Conservation (phyloP, 2,329 filamentous ascomycete genomes). For the Paramyrothecium roridum region DNA sequence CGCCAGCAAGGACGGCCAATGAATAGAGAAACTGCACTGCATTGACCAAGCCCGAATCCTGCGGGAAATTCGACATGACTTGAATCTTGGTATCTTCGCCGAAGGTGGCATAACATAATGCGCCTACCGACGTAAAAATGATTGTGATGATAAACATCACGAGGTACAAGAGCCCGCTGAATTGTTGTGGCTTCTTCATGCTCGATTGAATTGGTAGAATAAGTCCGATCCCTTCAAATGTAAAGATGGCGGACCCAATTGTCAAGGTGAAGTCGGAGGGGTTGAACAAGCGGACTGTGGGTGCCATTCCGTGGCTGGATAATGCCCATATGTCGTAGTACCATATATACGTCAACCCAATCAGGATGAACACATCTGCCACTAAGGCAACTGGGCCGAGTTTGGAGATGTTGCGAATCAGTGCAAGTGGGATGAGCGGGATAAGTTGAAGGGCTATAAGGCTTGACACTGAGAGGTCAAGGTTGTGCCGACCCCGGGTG, state of each 20-base stretch:
- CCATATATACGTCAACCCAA: constrained; percentile 72
- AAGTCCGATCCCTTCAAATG: constrained; percentile 74
- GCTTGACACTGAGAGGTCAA: constrained; percentile 47
- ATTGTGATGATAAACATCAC: constrained; percentile 73
- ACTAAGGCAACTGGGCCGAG: constrained; percentile 66
- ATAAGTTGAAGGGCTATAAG: constrained; percentile 66
- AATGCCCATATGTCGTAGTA: constrained; percentile 63
- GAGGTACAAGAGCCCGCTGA: constrained; percentile 60
- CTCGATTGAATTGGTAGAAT: constrained; percentile 74
- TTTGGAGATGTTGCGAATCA: constrained; percentile 74
- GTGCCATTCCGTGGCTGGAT: constrained; percentile 51
- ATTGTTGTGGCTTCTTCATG: constrained; percentile 68
- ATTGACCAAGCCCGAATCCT: constrained; percentile 69
- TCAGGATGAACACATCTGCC: constrained; percentile 68
- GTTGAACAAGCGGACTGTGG: constrained; percentile 67
- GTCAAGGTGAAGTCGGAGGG: constrained; percentile 66
- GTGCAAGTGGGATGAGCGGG: constrained; percentile 62
- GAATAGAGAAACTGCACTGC: constrained; percentile 73
- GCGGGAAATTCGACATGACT: constrained; percentile 74
- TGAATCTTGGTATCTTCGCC: constrained; percentile 67
- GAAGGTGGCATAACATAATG: constrained; percentile 72
- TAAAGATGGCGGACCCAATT: constrained; percentile 72
- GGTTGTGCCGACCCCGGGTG: constrained; percentile 39
- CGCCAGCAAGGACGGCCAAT: constrained; percentile 68
- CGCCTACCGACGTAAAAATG: constrained; percentile 70